Conservation (phyloP, 2,329 filamentous ascomycete genomes). For the Colletotrichum horii region DNA sequence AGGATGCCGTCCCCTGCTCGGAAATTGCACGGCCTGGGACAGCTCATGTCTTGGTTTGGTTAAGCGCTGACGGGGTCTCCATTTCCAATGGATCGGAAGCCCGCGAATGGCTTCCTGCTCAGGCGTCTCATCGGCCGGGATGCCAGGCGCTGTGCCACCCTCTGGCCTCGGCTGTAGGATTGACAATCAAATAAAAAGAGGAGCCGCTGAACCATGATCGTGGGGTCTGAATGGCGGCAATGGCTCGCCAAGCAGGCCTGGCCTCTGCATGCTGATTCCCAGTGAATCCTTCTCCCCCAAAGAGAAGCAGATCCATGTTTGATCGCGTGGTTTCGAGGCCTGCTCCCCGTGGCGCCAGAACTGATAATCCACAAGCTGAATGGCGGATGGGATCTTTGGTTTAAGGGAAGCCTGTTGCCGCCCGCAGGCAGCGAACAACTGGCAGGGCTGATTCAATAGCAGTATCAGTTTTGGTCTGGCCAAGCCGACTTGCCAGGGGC, state of each 20-base stretch:
- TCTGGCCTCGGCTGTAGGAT: not conserved
- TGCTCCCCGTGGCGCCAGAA: not conserved
- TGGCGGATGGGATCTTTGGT: not conserved
- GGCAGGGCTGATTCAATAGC: not conserved
- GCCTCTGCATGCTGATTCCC: not conserved
- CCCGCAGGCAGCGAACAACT: not conserved
- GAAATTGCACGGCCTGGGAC: not conserved
- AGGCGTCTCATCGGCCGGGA: not conserved
- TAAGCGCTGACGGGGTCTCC: constrained; percentile 9
- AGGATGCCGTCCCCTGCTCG: not conserved
- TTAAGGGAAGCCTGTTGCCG: not conserved
- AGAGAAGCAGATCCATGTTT: not conserved
- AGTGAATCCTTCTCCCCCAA: not conserved
- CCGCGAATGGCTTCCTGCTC: not conserved
- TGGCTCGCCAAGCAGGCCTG: not conserved
- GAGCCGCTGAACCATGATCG: not conserved
- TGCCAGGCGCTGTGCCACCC: not conserved
- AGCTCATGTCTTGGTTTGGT: not conserved
- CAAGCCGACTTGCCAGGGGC: not conserved
- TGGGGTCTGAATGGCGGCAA: not conserved
- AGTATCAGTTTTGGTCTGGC: not conserved
- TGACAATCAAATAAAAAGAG: not conserved
- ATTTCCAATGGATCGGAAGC: not conserved
- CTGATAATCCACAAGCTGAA: not conserved
- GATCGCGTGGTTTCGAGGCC: not conserved